Evolutionary conservation across 805 yeast species (phyloP).

Genomic region (Pichia rugopelliculosa): DNA sequence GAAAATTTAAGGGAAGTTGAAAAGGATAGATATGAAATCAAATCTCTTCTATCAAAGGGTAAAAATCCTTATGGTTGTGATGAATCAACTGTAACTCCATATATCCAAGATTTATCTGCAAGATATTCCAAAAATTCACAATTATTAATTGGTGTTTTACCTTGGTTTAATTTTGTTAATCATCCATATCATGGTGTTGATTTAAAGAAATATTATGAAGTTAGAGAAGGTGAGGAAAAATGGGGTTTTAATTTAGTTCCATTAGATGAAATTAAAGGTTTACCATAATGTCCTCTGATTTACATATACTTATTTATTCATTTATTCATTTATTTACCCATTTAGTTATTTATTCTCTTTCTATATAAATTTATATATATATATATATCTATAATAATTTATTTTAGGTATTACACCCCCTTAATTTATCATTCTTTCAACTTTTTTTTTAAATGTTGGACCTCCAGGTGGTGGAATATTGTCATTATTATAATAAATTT

Average conservation of each 20-base stretch:
- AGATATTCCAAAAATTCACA: constrained; percentile 72
- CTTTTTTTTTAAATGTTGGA: neutral
- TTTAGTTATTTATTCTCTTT: neutral
- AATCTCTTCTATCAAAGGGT: constrained; percentile 56
- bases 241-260: constrained; percentile 50
- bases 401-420: too few species aligned
- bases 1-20: constrained; percentile 67
- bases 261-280: constrained; percentile 38
- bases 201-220: constrained; percentile 50
- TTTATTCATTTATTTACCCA: neutral
- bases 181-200: constrained; percentile 82
- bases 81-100: constrained; percentile 50
- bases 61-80: constrained; percentile 56
- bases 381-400: neutral
- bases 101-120: constrained; percentile 67
- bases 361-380: neutral
- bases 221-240: constrained; percentile 49
- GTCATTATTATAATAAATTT: constrained; percentile 5
- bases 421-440: neutral
- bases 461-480: constrained; percentile 5
- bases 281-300: too few species aligned
- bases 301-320: constrained; percentile 6
- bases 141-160: constrained; percentile 51
- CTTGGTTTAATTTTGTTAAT: constrained; percentile 75
- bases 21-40: constrained; percentile 68